These are phyloP conservation scores for Pseudozyma pruni DNA, from an alignment of 1,284 basidiomycete genomes.

Conservation along the genomic window DNA sequence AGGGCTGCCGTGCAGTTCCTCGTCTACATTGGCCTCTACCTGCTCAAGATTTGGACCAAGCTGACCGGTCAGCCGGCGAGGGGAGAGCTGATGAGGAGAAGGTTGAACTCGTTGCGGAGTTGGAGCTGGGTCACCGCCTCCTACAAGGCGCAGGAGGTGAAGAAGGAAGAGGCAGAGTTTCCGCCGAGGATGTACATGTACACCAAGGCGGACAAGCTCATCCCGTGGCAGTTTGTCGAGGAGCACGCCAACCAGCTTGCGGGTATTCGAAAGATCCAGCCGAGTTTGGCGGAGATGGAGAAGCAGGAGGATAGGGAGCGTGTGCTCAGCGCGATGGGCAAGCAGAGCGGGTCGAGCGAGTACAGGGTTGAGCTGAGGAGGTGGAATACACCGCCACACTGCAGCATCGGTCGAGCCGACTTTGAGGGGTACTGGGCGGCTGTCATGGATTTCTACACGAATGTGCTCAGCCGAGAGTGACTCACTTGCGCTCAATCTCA, in stretches of 20 bases:
- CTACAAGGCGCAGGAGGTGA: constrained; percentile 1
- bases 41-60: constrained; percentile 34
- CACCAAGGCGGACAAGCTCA: constrained; percentile 54
- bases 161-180: constrained; percentile 7
- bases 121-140: constrained; percentile 53
- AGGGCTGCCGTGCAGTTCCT: constrained; percentile 31
- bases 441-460: constrained; percentile 38
- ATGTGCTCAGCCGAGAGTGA: constrained; percentile 25
- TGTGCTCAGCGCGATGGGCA: constrained; percentile 4
- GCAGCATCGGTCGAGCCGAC: constrained; percentile 54
- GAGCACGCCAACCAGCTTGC: constrained; percentile 50
- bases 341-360: background rate
- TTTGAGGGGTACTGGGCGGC: constrained; percentile 55
- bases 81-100: constrained; percentile 44
- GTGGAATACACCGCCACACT: constrained; percentile 56
- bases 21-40: constrained; percentile 37
- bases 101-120: constrained; percentile 41
- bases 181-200: constrained; percentile 61
- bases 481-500: no score
- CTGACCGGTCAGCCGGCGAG: constrained; percentile 31
- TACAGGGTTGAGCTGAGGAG: constrained; percentile 46
- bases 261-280: constrained; percentile 4
- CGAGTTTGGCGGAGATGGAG: constrained; percentile 41
- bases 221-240: constrained; percentile 54
- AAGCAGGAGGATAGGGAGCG: constrained; percentile 13